Conservation (phyloP, 2,329 filamentous ascomycete genomes). For the Zalaria obscura region DNA sequence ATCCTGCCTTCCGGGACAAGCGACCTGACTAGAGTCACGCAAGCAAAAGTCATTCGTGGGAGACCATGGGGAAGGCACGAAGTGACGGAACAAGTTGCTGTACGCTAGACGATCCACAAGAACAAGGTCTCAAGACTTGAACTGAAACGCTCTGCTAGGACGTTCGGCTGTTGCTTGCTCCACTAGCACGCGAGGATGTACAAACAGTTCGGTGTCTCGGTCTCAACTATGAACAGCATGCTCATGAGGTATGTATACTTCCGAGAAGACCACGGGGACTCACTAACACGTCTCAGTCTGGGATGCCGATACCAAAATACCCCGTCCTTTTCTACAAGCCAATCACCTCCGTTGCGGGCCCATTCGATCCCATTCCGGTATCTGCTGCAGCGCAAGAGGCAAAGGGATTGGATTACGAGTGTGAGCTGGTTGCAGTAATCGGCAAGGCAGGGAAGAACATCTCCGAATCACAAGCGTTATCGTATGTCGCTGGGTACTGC, state of each 20-base stretch:
- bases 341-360: constrained; percentile 47
- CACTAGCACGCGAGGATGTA: constrained; percentile 48
- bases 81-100: constrained; percentile 45
- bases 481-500: constrained; percentile 60
- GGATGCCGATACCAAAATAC: constrained; percentile 51
- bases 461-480: constrained; percentile 47
- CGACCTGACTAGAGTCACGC: constrained; percentile 46
- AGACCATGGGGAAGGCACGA: constrained; percentile 51
- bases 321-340: constrained; percentile 64
- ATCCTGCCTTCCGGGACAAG: constrained; percentile 47
- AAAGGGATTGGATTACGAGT: constrained; percentile 55
- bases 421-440: constrained; percentile 62
- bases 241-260: constrained; percentile 40
- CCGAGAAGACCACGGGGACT: not conserved
- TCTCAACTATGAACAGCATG: constrained; percentile 59
- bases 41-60: constrained; percentile 49
- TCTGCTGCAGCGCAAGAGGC: constrained; percentile 47
- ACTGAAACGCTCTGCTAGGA: constrained; percentile 14
- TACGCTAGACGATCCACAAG: constrained; percentile 1
- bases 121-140: constrained; percentile 8
- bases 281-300: constrained; percentile 22
- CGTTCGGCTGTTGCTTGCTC: constrained; percentile 42
- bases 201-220: constrained; percentile 55
- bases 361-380: constrained; percentile 51
- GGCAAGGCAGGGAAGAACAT: constrained; percentile 54